Percentiles rank a stretch among this genome's conserved stretches.
These are phyloP conservation scores for Ephemerocybe angulata DNA, from an alignment of 768 basidiomycete species.

Conservation along the genomic window DNA sequence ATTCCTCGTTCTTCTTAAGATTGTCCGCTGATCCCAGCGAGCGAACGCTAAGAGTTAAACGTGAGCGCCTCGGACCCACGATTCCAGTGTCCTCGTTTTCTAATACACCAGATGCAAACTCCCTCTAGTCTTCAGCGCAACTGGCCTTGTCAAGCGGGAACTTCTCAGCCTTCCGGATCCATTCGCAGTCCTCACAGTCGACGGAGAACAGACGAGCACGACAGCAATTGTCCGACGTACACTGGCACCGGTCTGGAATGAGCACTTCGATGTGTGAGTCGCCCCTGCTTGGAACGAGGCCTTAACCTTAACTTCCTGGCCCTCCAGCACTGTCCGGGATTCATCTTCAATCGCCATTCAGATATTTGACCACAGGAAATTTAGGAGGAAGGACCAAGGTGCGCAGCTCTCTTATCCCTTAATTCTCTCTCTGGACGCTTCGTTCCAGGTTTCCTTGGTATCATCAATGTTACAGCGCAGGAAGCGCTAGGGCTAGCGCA, in stretches of 20 bases:
- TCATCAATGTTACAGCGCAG: constrained; percentile 52
- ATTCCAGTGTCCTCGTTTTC: background rate
- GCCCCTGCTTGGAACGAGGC: constrained; percentile 15
- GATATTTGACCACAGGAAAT: constrained; percentile 88
- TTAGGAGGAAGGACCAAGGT: constrained; percentile 84
- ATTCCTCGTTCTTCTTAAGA: constrained; percentile 21
- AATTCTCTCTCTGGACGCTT: constrained; percentile 4
- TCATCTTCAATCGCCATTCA: constrained; percentile 78
- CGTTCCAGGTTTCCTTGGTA: constrained; percentile 51
- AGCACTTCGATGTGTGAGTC: constrained; percentile 79
- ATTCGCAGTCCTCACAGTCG: constrained; percentile 84
- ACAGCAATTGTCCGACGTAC: constrained; percentile 69
- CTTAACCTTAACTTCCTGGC: constrained; percentile 11
- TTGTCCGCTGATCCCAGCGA: constrained; percentile 44
- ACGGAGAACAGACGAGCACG: constrained; percentile 77
- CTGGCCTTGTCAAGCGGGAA: constrained; percentile 70
- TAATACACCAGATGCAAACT: background rate
- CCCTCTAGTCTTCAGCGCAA: constrained; percentile 68
- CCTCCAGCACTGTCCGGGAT: constrained; percentile 59
- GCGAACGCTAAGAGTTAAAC: constrained; percentile 46
- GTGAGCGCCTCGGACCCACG: constrained; percentile 29
- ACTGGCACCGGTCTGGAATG: constrained; percentile 76
- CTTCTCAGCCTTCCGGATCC: constrained; percentile 82
- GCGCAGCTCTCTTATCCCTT: constrained; percentile 18
- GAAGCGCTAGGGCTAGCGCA: constrained; percentile 50